Evolutionary conservation across 1,139 yeast genomes (phyloP).

Genomic region (Wickerhamomyces sp.): DNA sequence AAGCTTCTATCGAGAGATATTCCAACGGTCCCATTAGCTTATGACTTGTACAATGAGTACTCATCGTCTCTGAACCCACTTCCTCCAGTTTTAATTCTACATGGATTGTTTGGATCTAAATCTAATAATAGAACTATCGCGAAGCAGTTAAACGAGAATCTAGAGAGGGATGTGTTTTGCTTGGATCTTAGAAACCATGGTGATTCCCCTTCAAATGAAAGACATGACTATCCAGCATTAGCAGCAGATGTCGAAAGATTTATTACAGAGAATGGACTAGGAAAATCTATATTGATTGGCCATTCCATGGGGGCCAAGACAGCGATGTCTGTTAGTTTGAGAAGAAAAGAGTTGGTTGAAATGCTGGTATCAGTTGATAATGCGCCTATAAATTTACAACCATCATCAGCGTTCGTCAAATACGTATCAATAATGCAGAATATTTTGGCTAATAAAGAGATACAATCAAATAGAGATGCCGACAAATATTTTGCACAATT

Average conservation of each 20-base stretch:
- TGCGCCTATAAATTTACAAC: constrained; percentile 70
- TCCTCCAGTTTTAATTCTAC: constrained; percentile 69
- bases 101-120: constrained; percentile 87
- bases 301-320: constrained; percentile 98
- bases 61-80: constrained; percentile 18
- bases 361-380: constrained; percentile 81
- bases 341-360: constrained; percentile 60
- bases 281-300: constrained; percentile 66
- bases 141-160: constrained; percentile 33
- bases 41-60: constrained; percentile 33
- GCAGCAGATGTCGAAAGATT: constrained; percentile 82
- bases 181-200: constrained; percentile 91
- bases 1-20: constrained; percentile 27
- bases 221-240: constrained; percentile 76
- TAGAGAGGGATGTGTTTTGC: constrained; percentile 54
- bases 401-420: constrained; percentile 56
- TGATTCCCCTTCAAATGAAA: constrained; percentile 65
- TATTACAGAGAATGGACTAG: constrained; percentile 43
- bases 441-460: constrained; percentile 40
- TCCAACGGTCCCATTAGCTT: constrained; percentile 42
- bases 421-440: constrained; percentile 62
- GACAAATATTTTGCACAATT: constrained; percentile 58
- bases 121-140: constrained; percentile 75
- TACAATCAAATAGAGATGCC: constrained; percentile 60
- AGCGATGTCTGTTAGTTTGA: constrained; percentile 81